Conservation (phyloP, 805 yeast species). For the Nadsonia fulvescens region DNA sequence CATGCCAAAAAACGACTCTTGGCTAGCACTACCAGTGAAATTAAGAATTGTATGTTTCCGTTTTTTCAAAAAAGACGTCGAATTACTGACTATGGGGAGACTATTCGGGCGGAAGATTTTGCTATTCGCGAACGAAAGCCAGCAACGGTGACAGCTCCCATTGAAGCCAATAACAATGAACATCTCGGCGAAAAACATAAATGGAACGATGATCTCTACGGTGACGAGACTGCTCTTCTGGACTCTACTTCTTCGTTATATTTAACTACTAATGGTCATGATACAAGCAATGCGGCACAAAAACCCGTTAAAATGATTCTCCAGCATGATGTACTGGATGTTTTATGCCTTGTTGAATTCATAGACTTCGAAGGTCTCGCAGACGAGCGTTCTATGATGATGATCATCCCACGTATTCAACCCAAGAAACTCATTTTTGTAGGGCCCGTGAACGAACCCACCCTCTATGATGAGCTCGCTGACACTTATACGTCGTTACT, state of each 20-base stretch:
- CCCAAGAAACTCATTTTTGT: constrained; percentile 54
- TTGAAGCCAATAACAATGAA: background rate
- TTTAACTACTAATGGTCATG: too few species aligned
- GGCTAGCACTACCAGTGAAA: too few species aligned
- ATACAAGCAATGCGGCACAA: too few species aligned
- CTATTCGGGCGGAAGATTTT: constrained; percentile 49
- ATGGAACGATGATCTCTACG: constrained; percentile 2
- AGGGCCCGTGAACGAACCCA: constrained; percentile 5
- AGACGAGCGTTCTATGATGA: constrained; percentile 62
- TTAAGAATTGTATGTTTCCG: constrained; percentile 64
- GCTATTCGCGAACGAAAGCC: constrained; percentile 29
- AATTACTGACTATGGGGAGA: constrained; percentile 76
- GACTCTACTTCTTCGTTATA: constrained; percentile 1
- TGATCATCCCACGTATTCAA: constrained; percentile 60
- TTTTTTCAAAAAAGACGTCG: constrained; percentile 38
- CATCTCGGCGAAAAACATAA: too few species aligned
- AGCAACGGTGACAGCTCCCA: constrained; percentile 3
- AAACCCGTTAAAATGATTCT: constrained; percentile 31
- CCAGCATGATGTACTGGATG: constrained; percentile 21
- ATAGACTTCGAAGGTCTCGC: constrained; percentile 74
- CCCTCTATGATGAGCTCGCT: constrained; percentile 8
- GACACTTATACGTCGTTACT: constrained; percentile 8
- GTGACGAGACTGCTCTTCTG: constrained; percentile 3
- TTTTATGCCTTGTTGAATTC: constrained; percentile 55
- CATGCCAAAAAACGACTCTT: too few species aligned